Percentiles rank a stretch among this genome's conserved stretches.
Conservation (phyloP, 169 alveolate species). For the Cyclospora cayetanensis region DNA sequence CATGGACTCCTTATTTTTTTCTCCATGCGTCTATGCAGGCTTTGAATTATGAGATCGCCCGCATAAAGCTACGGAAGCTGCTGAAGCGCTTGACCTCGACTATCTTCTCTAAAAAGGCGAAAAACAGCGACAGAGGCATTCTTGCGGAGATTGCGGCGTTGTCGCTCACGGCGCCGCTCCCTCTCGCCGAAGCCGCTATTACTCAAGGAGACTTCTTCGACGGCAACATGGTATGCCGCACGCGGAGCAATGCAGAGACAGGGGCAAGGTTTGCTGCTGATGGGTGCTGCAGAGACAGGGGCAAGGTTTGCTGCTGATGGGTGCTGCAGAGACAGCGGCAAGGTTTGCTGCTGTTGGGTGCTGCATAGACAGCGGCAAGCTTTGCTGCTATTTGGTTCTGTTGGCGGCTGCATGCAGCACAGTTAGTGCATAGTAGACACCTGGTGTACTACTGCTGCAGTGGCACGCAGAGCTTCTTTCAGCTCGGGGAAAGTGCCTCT, state of each 20-base stretch:
- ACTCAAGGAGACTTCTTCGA: constrained; percentile 65
- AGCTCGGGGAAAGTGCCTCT: not conserved
- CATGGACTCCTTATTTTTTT: too few species aligned
- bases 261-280: not conserved
- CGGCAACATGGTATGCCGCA: constrained; percentile 54
- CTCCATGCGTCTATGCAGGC: constrained; percentile 29
- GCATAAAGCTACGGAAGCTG: constrained; percentile 61
- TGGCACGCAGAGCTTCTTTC: too few species aligned
- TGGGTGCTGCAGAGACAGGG: too few species aligned
- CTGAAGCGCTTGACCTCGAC: constrained; percentile 61
- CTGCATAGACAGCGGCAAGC: too few species aligned
- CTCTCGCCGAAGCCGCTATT: constrained; percentile 41
- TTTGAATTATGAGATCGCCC: constrained; percentile 44
- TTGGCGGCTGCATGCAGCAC: too few species aligned
- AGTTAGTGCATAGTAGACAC: too few species aligned
- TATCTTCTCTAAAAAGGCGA: not conserved
- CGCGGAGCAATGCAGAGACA: too few species aligned
- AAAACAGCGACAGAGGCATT: not conserved
- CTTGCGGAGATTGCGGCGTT: constrained; percentile 36
- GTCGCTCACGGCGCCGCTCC: constrained; percentile 51
- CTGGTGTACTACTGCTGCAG: too few species aligned
- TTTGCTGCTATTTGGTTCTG: too few species aligned
- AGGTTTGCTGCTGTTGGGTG: too few species aligned
- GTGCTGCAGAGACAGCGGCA: too few species aligned
- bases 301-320: not conserved